Base-by-base conservation (phyloP, 176 grass and related monocot species). In the Poa pratensis region DNA sequence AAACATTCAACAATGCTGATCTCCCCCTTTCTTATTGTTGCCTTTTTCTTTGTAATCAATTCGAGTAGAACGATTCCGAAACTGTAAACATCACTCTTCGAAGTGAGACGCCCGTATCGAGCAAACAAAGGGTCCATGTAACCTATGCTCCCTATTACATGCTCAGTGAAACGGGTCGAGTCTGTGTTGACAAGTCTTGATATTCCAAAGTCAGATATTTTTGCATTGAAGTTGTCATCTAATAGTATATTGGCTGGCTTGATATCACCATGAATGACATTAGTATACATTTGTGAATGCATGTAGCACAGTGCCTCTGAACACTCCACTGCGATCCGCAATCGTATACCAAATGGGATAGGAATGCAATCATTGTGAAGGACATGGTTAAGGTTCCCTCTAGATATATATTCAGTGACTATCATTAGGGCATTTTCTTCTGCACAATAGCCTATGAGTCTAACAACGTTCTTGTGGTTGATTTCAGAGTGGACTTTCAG, bases 51-150 rank as follows among this genome's bases (percentile, higher is more conserved):
- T 28, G 69, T 70, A 2, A 82, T 82, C 35, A 82, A 8, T 72
- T 82, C 67, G 14, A 82, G 0, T 0, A 82, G 35, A 18, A 84
- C 82, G 16, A 62, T 57, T 75, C 81, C 55, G 34, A 83, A 83
- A 45, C 81, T 74, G 4, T 83, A 83, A 22, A 83, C 81, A 62
- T 83, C 69, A 5, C 71, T 75, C 82, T 75, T 75, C 7, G 19
- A 14, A 2, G 55, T 83, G 39, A 83, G 6, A 11, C 42, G 26
- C 0, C 81, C 54, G 15, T 32, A 2, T 11, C 3, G 69, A 74
- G 39, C 26, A 70, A 73, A 83, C 68, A 62, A 34, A 34, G 81
- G 81, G 18, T 83, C 81, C 37, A 83, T 72, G 24, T 83, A 83
- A 32, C 81, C 81, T 15, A 74, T 83, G 39, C 37, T 49, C 6